Evolutionary conservation across 805 yeast species (phyloP).

Genomic region (Candida piceae): DNA sequence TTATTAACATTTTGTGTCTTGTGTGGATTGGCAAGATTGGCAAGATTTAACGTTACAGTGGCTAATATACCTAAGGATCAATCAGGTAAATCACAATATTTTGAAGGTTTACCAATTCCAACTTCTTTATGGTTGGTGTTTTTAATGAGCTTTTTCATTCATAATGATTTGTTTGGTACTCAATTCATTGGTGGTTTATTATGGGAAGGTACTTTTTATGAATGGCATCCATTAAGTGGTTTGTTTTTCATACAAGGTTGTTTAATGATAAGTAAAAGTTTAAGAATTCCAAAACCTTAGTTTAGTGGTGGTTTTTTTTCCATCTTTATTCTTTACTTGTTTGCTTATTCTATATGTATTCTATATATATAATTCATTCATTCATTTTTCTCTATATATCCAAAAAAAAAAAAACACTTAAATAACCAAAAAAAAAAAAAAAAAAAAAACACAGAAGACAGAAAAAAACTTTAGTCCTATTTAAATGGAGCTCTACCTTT

Average conservation of each 20-base stretch:
- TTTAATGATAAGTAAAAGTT: constrained; percentile 84
- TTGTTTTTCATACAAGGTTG: constrained; percentile 78
- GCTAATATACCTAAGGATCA: constrained; percentile 87
- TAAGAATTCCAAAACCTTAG: constrained; percentile 84
- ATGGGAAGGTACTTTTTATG: constrained; percentile 52
- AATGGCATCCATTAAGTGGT: constrained; percentile 67
- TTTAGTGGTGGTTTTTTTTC: not conserved
- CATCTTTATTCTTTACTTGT: not conserved
- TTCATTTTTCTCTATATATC: too few species aligned
- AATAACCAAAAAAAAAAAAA: too few species aligned
- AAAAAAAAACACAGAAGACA: too few species aligned
- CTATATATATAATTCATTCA: too few species aligned
- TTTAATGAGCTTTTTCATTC: constrained; percentile 65
- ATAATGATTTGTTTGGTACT: constrained; percentile 35
- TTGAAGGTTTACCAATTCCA: constrained; percentile 97
- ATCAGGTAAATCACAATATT: constrained; percentile 81
- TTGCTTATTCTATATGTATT: not conserved
- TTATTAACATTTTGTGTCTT: constrained; percentile 78
- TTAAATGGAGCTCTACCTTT: not conserved
- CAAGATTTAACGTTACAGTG: constrained; percentile 93
- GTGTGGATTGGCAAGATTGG: constrained; percentile 90
- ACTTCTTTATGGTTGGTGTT: constrained; percentile 72
- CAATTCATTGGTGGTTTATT: constrained; percentile 63
- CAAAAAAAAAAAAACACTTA: too few species aligned
- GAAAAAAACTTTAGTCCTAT: too few species aligned